phyloP scores from a whole-genome alignment of 768 basidiomycete species.

The Mycena crocata region DNA sequence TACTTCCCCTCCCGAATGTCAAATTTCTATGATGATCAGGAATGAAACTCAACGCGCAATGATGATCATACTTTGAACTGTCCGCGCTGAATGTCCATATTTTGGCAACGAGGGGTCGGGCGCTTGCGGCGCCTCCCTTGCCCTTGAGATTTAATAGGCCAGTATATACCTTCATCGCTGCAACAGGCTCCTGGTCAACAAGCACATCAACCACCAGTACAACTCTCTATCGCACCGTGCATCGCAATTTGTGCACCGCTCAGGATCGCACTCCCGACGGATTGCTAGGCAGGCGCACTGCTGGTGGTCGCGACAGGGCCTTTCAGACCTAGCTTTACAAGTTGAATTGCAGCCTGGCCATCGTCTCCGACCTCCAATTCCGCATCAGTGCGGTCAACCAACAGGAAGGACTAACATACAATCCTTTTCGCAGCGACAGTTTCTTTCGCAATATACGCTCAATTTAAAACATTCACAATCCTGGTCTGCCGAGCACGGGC shows the following conservation, averaged over 20 bases:
- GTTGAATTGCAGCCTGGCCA: constrained; percentile 1
- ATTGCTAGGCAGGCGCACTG: constrained; percentile 51
- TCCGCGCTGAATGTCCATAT: background rate
- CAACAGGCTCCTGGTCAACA: too few species aligned
- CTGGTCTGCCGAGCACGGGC: constrained; percentile 51
- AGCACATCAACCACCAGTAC: constrained; percentile 31
- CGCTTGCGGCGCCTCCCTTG: background rate
- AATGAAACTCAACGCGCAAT: too few species aligned
- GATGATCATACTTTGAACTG: background rate
- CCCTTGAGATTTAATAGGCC: background rate
- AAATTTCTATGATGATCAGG: background rate
- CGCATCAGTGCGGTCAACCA: background rate
- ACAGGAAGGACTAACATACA: background rate
- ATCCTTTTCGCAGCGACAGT: constrained; percentile 55
- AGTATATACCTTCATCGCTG: background rate
- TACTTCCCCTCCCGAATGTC: background rate
- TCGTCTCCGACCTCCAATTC: background rate
- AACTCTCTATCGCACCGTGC: constrained; percentile 41
- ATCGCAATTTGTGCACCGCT: constrained; percentile 58
- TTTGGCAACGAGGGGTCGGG: background rate
- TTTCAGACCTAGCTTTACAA: constrained; percentile 17
- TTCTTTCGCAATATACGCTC: constrained; percentile 56
- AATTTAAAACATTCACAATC: constrained; percentile 54
- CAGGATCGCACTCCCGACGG: constrained; percentile 64
- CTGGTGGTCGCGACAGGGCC: constrained; percentile 1